phyloP scores from a whole-genome alignment of 2,329 filamentous ascomycete genomes.

The Ophiocordyceps camponoti-floridani region DNA sequence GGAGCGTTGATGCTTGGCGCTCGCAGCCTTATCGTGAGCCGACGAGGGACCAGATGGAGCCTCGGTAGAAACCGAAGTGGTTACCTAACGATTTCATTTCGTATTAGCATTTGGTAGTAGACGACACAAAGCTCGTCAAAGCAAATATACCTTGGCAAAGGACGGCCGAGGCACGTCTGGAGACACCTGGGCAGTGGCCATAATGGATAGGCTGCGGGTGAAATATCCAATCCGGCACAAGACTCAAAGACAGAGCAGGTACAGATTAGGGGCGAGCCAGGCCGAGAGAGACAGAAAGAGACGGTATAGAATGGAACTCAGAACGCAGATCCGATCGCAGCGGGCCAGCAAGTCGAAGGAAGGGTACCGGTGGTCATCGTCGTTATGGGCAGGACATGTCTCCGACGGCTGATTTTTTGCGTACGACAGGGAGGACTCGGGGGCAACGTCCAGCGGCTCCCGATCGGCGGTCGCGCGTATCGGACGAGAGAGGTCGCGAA shows the following conservation, averaged over 20 bases:
- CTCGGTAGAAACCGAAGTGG: conserved; percentile 22
- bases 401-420: neutral
- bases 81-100: conserved; percentile 19
- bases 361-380: conserved; percentile 37
- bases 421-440: neutral
- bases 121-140: too few relatives aligned
- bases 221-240: conserved; percentile 6
- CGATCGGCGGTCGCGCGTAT: neutral
- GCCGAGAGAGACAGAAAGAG: conserved; percentile 8
- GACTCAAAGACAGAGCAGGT: conserved; percentile 5
- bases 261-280: neutral
- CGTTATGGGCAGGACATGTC: conserved; percentile 21
- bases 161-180: conserved; percentile 40
- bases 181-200: conserved; percentile 29
- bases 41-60: conserved; percentile 2
- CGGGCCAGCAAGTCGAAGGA: conserved; percentile 29
- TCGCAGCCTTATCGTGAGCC: conserved; percentile 8
- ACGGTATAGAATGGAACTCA: conserved; percentile 24
- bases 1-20: neutral
- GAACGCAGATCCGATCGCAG: conserved; percentile 34
- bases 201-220: conserved; percentile 11
- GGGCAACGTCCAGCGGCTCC: neutral
- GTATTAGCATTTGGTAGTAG: neutral
- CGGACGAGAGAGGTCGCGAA: neutral
- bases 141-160: conserved; percentile 52